Conservation (phyloP, 345 rosid genomes). For the Sonneratia alba region DNA sequence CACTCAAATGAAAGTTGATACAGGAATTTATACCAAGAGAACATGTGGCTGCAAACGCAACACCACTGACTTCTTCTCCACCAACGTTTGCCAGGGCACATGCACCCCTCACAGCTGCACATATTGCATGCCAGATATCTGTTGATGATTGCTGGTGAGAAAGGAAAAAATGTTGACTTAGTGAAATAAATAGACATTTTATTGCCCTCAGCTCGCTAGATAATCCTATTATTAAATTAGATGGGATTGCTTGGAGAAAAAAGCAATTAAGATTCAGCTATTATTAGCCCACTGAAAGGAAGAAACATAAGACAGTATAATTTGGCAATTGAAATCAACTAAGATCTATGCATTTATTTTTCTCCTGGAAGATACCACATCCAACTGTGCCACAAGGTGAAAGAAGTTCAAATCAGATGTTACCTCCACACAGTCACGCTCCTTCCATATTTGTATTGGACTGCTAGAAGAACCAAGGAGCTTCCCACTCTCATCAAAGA, state of each 20-base stretch:
- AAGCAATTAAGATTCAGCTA: background rate
- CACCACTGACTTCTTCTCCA: constrained; percentile 55
- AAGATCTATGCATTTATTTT: too few species aligned
- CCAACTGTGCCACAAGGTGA: background rate
- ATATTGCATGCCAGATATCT: constrained; percentile 91
- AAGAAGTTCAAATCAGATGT: background rate
- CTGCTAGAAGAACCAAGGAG: constrained; percentile 77
- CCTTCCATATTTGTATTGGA: constrained; percentile 95
- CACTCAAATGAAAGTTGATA: background rate
- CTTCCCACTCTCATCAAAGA: constrained; percentile 77
- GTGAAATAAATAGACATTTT: background rate
- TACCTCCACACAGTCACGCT: constrained; percentile 80
- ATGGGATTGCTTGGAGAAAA: background rate
- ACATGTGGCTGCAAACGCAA: constrained; percentile 94
- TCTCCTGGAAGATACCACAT: too few species aligned
- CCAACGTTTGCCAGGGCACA: constrained; percentile 62
- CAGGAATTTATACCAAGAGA: constrained; percentile 64
- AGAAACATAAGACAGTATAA: too few species aligned
- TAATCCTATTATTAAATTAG: background rate
- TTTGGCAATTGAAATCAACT: too few species aligned
- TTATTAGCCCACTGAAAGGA: background rate
- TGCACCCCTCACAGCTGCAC: constrained; percentile 79
- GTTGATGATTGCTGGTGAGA: constrained; percentile 88
- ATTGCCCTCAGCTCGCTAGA: background rate
- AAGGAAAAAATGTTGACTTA: background rate